Base-by-base conservation (phyloP, 495 filamentous ascomycete genomes). In the Lepidopterella palustris region DNA sequence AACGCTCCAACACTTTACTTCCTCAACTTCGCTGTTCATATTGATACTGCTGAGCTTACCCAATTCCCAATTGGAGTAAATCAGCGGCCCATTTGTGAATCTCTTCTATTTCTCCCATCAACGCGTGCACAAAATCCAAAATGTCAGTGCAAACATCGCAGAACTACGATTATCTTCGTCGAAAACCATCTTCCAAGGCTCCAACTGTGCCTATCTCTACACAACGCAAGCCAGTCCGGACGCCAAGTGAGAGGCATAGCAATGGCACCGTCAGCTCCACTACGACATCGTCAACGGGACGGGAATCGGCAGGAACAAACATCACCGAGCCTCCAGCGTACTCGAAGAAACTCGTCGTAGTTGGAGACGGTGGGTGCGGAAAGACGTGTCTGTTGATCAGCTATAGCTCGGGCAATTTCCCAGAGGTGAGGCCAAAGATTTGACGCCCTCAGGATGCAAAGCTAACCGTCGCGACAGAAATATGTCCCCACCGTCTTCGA, bases 401-500 rank as follows among this genome's bases (percentile, higher is more conserved):
- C 70, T 98, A 97, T 74, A 95, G 90, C 61, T 89, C 96, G 79
- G 93, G 93, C 11, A 93, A 95, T 73, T 98, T 98, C 71, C 93
- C 93, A 73, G 95, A 98, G 87, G 93, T 96, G 78, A 35, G 78
- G 4, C 13, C 11, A 25, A 13, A 31, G 28, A 45, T 50, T 53
- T 51, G 24, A 28, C 52, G 49, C 55, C 42, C 21, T n/a, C n/a
- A 2, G 26, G 3, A 23, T 61, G 23, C 10, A 1, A 28, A 50
- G 29, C 60, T 63, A 40, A 58, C 55, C 23, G 21, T 4, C 25
- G 20, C 29, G n/a, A 23, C 61, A 98, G 93, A 98, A 97, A 97
- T 98, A 98, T 70, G 92, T 98, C 51, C 93, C 93, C 2, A 98
- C 93, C 0, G 93, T 98, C 60, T 98, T 98, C 71, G 93, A 98